Conservation (phyloP, 2,329 filamentous ascomycete species). For the Penicillium sp. region DNA sequence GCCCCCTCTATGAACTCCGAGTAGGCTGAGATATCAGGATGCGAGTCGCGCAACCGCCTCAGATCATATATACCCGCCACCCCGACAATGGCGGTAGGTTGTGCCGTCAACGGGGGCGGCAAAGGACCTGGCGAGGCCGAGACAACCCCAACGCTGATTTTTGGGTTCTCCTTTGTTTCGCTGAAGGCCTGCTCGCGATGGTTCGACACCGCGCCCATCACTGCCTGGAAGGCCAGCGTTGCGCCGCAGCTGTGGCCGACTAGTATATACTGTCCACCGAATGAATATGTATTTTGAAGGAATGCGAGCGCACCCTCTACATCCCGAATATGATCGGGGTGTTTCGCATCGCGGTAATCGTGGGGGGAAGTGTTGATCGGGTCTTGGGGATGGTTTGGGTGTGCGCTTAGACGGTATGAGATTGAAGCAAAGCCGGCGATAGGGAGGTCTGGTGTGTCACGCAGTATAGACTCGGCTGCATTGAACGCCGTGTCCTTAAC, state of each 20-base stretch:
- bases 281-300: constrained; percentile 42
- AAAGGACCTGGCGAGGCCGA: constrained; percentile 17
- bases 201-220: constrained; percentile 35
- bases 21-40: constrained; percentile 36
- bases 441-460: constrained; percentile 23
- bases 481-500: constrained; percentile 40
- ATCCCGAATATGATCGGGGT: constrained; percentile 50
- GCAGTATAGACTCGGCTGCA: constrained; percentile 36
- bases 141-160: constrained; percentile 3
- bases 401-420: constrained; percentile 48
- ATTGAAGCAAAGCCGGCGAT: constrained; percentile 48
- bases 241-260: constrained; percentile 51
- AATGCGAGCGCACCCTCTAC: constrained; percentile 42
- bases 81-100: constrained; percentile 43
- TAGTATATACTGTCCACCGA: constrained; percentile 44
- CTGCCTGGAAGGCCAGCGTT: constrained; percentile 47
- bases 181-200: constrained; percentile 13
- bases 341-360: constrained; percentile 39
- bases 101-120: constrained; percentile 14
- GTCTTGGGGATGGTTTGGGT: constrained; percentile 44
- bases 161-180: constrained; percentile 4
- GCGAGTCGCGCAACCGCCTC: constrained; percentile 35
- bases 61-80: constrained; percentile 50
- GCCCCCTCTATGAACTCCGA: constrained; percentile 44
- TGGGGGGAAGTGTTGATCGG: constrained; percentile 24